Conservation (phyloP, 129 eudicot species). For the Rutidosis leptorrhynchoides region DNA sequence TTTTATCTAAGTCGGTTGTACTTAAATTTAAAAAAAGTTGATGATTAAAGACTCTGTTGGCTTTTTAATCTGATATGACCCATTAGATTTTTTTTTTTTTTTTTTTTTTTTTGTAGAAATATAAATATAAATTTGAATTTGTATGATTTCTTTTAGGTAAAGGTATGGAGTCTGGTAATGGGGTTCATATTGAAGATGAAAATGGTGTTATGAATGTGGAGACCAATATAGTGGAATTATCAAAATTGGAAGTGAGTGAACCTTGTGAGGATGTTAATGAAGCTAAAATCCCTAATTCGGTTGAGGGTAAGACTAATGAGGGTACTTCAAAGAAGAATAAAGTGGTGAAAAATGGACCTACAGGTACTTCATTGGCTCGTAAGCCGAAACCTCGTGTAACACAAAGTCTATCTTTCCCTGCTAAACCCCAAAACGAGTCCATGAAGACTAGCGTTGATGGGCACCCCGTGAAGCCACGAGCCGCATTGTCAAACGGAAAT, state of each 20-base stretch:
- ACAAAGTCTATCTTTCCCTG: constrained; percentile 73
- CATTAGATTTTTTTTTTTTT: no score
- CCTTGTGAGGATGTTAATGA: constrained; percentile 36
- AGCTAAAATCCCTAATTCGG: constrained; percentile 27
- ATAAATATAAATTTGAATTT: constrained; percentile 12
- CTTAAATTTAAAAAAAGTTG: background rate
- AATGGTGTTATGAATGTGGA: constrained; percentile 34
- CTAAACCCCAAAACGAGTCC: constrained; percentile 40
- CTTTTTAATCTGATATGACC: constrained; percentile 7
- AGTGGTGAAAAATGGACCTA: constrained; percentile 37
- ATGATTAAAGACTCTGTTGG: background rate
- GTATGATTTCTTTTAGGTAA: constrained; percentile 1
- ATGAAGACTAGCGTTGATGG: constrained; percentile 64
- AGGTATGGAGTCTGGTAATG: constrained; percentile 68
- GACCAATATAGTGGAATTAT: constrained; percentile 30
- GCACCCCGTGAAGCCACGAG: constrained; percentile 40
- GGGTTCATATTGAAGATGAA: constrained; percentile 51
- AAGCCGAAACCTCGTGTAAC: constrained; percentile 43
- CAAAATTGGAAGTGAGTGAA: constrained; percentile 33
- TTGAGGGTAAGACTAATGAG: constrained; percentile 22
- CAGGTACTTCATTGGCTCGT: constrained; percentile 28
- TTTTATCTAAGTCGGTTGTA: background rate
- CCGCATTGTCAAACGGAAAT: constrained; percentile 36
- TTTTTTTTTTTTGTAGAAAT: background rate
- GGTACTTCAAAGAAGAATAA: constrained; percentile 43